phyloP scores from a whole-genome alignment of 306 rosid genomes.

The Quercus bicolor region DNA sequence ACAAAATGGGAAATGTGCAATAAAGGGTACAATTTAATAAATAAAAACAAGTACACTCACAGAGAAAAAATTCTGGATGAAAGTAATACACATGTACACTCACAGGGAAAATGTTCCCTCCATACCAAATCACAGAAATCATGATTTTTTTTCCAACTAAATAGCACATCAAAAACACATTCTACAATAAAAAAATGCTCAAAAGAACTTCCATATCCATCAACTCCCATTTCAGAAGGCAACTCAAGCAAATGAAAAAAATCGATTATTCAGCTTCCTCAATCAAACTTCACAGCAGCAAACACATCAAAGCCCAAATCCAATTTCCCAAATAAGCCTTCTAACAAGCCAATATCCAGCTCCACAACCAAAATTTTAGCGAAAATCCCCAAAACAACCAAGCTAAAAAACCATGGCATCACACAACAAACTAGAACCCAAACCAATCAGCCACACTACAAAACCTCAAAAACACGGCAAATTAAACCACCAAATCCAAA shows the following conservation, averaged over 20 bases:
- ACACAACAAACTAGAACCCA: constrained; percentile 19
- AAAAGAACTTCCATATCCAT: too few species aligned
- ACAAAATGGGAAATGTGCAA: background rate
- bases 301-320: constrained; percentile 2
- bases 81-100: too few species aligned
- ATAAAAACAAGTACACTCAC: too few species aligned
- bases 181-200: background rate
- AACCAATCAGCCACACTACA: constrained; percentile 13
- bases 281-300: constrained; percentile 11
- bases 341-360: constrained; percentile 8
- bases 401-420: too few species aligned
- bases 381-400: background rate
- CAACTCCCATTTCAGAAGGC: background rate
- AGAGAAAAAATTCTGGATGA: too few species aligned
- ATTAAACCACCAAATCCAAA: background rate
- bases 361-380: constrained; percentile 18
- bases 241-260: background rate
- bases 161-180: background rate
- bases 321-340: constrained; percentile 19
- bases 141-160: background rate
- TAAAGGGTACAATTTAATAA: too few species aligned
- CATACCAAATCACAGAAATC: background rate
- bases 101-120: too few species aligned
- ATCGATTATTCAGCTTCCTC: constrained; percentile 8
- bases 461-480: constrained; percentile 12